Evolutionary conservation across 1,284 basidiomycete species (phyloP).

Genomic region (Trichosporon coremiiforme): DNA sequence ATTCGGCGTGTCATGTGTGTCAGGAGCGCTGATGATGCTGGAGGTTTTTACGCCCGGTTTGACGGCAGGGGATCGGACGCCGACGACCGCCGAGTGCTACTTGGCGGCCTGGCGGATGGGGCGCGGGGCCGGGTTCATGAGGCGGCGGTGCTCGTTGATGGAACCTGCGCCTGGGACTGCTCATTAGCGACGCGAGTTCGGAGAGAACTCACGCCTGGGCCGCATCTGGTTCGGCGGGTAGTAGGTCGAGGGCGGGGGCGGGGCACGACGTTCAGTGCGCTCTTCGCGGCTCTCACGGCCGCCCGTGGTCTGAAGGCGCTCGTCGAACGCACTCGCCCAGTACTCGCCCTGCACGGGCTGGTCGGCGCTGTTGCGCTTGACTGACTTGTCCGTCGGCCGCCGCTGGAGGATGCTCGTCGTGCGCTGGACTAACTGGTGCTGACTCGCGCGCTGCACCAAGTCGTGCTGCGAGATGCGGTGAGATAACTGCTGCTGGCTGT

Average conservation of each 20-base stretch:
- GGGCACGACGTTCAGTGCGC: background rate
- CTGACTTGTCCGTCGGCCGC: background rate
- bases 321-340: constrained; percentile 1
- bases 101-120: background rate
- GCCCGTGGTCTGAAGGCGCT: background rate
- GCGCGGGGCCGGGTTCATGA: background rate
- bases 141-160: background rate
- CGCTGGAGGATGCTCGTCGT: constrained; percentile 13
- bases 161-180: background rate
- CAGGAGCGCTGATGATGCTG: too few relatives aligned
- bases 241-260: background rate
- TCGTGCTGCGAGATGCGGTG: background rate
- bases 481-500: background rate
- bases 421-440: constrained; percentile 1
- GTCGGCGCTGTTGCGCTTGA: background rate
- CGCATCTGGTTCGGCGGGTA: background rate
- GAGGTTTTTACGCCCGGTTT: too few relatives aligned
- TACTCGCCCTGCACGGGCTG: constrained; percentile 2
- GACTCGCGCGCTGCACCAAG: background rate
- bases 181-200: background rate
- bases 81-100: background rate
- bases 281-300: too few relatives aligned
- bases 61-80: too few relatives aligned
- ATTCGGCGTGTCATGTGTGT: too few relatives aligned
- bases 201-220: background rate